Base-by-base conservation (phyloP, 108 stramenopile species). In the Fragilariopsis cylindrus region DNA sequence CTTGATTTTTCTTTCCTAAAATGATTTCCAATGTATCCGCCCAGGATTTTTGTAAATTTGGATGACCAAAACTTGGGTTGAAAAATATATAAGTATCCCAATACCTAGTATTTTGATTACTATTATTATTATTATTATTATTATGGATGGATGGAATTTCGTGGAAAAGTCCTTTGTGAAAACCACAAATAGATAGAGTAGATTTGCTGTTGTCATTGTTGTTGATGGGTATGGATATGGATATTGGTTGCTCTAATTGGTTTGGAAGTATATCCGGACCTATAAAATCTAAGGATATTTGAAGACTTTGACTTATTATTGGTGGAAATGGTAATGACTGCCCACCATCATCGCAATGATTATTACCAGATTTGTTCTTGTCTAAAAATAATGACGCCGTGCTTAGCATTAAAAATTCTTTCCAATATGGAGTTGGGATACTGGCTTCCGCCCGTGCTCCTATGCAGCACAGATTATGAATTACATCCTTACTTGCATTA, bases 51-150 rank as follows among this genome's bases (percentile, higher is more conserved):
- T 66, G 60, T 8, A 96, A 80, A 74, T 95, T 85, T 45, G 85
- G 86, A 76, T 96, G 96, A 3, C 87, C 94, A 19, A 95, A 76
- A 13, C 96, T 93, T 16, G 96, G 96, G 81, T 96, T 96, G 79
- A 95, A 90, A 7, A 95, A 82, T 16, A 90, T 71, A 53, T 81
- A 92, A 4, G 75, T 81, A 57, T 93, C 79, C 83, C 88, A 91
- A 30, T 30, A 30, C 30, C 30, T 30, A 30, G 30, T 30, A 30
- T 30, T 30, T 30, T 30, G 30, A 30, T 30, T 30, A 30, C 30
- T 30, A 30, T 30, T 30, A 1, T 0, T 30, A 15, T 3, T 1
- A 4, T 65, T 54, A 0, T 15, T 45, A 48, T 48, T 64, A 41
- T 56, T 18, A 9, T 18, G 21, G 11, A n/a, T 50, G 42, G 43